Base-by-base conservation (phyloP, 129 eudicot species). In the Cynara cardunculus region DNA sequence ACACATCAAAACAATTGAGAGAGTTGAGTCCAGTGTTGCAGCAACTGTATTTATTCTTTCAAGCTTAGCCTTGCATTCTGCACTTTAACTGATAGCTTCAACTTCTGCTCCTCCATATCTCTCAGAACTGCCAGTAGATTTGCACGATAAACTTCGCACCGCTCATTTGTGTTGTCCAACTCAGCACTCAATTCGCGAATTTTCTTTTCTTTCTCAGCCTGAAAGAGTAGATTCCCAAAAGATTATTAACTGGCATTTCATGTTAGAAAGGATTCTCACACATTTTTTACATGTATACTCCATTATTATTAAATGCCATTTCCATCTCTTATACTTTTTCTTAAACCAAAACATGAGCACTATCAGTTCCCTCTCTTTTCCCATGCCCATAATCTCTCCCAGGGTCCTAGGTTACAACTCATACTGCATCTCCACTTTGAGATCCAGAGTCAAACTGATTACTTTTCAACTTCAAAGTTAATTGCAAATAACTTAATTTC, bases 51-150 rank as follows among this genome's bases (percentile, higher is more conserved):
- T 83, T 66, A 79, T 75, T 84, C 87, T 80, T 84, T 84, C 70
- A 84, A 80, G 46, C 82, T 84, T 26, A 84, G 87, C 78, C 84
- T 80, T 32, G 87, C 87, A 80, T 84, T 84, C 87, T 84, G 87
- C 82, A 84, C 87, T 75, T 84, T 80, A 81, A 84, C 87, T 1
- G 87, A 84, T 34, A 84, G 87, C 82, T 80, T 84, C 78, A 84
- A 64, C 84, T 84, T 84, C 25, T 84, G 88, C 46, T 85, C 85
- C 82, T 80, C 85, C 88, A 85, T 84, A 25, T 84, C 87, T 75
- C 73, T 84, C 74, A 84, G 71, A 80, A 84, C 87, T 56, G 84
- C 81, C 74, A 84, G 35, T 65, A 84, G 82, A 75, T 80, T 84
- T 44, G 87, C 82, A 69, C 87, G 87, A 84, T 84, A 80, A 61